Evolutionary conservation across 2,329 filamentous ascomycete species (phyloP).

Genomic region (Calonectria pseudoturangicola): DNA sequence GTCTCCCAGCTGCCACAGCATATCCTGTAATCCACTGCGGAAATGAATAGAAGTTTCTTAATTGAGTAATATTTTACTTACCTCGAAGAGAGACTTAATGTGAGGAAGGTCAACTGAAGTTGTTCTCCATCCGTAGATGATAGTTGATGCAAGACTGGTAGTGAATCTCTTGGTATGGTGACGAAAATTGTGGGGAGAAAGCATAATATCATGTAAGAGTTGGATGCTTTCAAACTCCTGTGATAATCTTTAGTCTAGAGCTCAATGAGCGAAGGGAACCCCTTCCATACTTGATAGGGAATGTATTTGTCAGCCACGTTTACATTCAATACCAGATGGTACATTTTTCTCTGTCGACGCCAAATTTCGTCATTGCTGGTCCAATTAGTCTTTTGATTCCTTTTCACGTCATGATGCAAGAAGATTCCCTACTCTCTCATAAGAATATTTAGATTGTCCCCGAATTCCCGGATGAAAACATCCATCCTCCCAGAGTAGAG

Average conservation of each 20-base stretch:
- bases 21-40: conserved; percentile 30
- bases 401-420: not conserved
- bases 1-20: conserved; percentile 24
- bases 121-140: conserved; percentile 36
- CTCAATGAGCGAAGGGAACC: no score
- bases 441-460: conserved; percentile 30
- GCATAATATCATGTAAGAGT: conserved; percentile 24
- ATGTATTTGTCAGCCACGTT: conserved; percentile 30
- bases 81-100: conserved; percentile 24
- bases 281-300: conserved; percentile 20
- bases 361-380: conserved; percentile 34
- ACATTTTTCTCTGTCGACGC: conserved; percentile 35
- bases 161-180: conserved; percentile 25
- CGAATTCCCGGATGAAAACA: conserved; percentile 31
- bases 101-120: conserved; percentile 19
- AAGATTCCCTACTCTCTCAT: conserved; percentile 16
- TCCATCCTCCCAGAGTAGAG: conserved; percentile 31
- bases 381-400: not conserved
- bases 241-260: not conserved
- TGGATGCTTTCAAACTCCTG: conserved; percentile 32
- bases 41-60: not conserved
- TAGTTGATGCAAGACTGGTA: conserved; percentile 30
- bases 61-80: not conserved
- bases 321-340: conserved; percentile 27
- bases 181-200: conserved; percentile 13